A percentile compares a stretch with the other conserved stretches of the same genome.
These are phyloP conservation scores for Penicillium palitans DNA, from an alignment of 2,329 filamentous ascomycete genomes.

Conservation along the genomic window DNA sequence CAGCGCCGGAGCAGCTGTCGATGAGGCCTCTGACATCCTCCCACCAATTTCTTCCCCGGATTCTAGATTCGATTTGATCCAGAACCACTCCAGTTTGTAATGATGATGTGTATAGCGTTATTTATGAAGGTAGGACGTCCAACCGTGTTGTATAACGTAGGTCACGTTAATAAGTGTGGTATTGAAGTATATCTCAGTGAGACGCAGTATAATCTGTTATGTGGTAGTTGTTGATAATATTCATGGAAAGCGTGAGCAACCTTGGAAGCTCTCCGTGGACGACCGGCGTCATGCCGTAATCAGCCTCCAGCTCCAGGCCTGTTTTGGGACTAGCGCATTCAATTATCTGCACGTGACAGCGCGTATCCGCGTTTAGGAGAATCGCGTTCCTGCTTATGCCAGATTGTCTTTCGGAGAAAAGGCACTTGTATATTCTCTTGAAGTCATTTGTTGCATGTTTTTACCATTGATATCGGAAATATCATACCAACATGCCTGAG, in stretches of 20 bases:
- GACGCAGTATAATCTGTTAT: not conserved
- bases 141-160: not conserved
- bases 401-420: not conserved
- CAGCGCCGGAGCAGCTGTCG: slow-evolving; percentile 52
- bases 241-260: not conserved
- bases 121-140: not conserved
- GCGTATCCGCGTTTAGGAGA: not conserved
- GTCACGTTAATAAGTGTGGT: not conserved
- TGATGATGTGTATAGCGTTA: not conserved
- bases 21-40: slow-evolving; percentile 44
- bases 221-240: not conserved
- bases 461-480: not conserved
- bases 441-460: slow-evolving; percentile 1
- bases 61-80: slow-evolving; percentile 32
- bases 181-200: not conserved
- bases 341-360: slow-evolving; percentile 6
- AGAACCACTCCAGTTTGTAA: slow-evolving; percentile 46
- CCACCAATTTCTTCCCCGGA: slow-evolving; percentile 20
- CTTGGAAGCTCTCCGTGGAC: not conserved
- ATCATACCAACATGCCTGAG: slow-evolving; percentile 46
- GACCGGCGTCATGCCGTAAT: slow-evolving; percentile 1
- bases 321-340: not conserved
- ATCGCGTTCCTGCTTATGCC: not conserved
- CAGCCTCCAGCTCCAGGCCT: not conserved
- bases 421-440: slow-evolving; percentile 5